Evolutionary conservation across 345 rosid genomes (phyloP).

Genomic region (Ceriops tagal): DNA sequence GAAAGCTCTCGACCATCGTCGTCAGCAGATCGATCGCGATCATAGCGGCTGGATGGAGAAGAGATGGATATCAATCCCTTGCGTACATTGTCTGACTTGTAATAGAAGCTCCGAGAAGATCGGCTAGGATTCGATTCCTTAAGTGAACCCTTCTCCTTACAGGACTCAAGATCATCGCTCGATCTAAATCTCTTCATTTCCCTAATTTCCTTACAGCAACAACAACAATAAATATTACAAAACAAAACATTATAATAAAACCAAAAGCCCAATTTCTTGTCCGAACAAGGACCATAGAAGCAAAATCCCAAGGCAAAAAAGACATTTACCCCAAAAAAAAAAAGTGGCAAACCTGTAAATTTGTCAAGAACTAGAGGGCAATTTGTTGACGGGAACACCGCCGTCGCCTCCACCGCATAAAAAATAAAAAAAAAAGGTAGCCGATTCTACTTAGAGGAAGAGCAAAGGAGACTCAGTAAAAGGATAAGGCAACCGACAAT

Average conservation of each 20-base stretch:
- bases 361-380: no score
- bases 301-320: neutral
- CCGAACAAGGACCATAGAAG: neutral
- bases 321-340: neutral
- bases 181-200: slow-evolving; percentile 84
- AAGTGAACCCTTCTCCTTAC: slow-evolving; percentile 36
- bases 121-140: slow-evolving; percentile 52
- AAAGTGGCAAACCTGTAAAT: neutral
- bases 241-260: neutral
- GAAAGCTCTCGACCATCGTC: slow-evolving; percentile 48
- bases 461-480: neutral
- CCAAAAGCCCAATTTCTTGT: neutral
- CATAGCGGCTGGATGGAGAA: slow-evolving; percentile 51
- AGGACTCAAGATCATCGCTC: slow-evolving; percentile 69
- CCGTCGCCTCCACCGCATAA: neutral
- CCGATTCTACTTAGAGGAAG: neutral
- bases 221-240: neutral
- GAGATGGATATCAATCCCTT: slow-evolving; percentile 48
- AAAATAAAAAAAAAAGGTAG: neutral
- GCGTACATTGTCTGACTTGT: slow-evolving; percentile 47
- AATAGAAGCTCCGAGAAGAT: slow-evolving; percentile 51
- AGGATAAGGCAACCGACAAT: neutral
- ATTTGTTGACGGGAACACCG: no score
- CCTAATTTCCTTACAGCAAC: neutral
- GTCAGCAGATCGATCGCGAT: slow-evolving; percentile 55